Evolutionary conservation across 176 grass and related monocot genomes (phyloP), one percentile per base, ranked within the genome.

Genomic region (Poa annua): DNA sequence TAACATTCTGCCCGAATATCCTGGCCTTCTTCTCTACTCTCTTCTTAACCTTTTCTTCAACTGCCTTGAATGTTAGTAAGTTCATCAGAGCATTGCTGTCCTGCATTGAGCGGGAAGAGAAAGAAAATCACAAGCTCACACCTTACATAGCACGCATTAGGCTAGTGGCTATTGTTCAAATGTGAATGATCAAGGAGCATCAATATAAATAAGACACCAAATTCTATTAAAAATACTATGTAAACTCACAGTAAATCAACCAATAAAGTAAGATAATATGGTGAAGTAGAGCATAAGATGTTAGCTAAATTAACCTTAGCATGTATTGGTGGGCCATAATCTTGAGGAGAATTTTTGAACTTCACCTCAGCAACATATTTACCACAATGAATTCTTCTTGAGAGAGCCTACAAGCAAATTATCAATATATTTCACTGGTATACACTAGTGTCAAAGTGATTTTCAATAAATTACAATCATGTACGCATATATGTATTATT

Each of bases 281-380:
- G 35, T 54, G 56, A 77, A 32, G 25, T 4, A 21, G n/a, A 16
- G 34, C 57, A 64, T 74, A 56, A 70, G 55, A 20, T 49, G 45
- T 24, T 80, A 41, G 64, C 48, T 71, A 86, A 75, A 77, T 25
- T 80, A 79, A 98, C 93, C 91, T 98, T 90, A 26, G 87, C 80
- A 34, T 73, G 54, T 83, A 95, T 95, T 87, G 82, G 80, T 41
- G 85, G 89, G 86, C 60, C 81, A 76, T 98, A 98, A 81, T 98
- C 93, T 72, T 92, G 90, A 33, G 91, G 81, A 66, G 91, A 85
- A 34, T 96, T 87, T 82, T 62, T 91, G 70, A 95, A 98, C 63
- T 98, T 98, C 85, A 90, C 92, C 71, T 98, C 96, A 17, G 96
- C 96, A 16, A 98, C 96, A 85, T 92, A 98, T 83, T 93, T 98